These are phyloP conservation scores for Colletotrichum sp. DNA, from an alignment of 2,329 filamentous ascomycete species.

Conservation along the genomic window DNA sequence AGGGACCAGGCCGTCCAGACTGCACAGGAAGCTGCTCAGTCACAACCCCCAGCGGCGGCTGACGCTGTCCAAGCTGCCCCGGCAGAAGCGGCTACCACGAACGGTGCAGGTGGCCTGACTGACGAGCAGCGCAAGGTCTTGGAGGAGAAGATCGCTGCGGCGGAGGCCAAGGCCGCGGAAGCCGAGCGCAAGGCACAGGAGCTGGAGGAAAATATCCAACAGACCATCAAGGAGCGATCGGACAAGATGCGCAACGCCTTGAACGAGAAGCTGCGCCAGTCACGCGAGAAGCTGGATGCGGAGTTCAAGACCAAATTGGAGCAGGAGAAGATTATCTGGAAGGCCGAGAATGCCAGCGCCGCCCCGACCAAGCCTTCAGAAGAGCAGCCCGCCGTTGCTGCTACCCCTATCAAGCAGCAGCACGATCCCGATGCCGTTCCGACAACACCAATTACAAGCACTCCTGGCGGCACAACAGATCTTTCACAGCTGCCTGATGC, in stretches of 20 bases:
- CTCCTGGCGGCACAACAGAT: slow-evolving; percentile 35
- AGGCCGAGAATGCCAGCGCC: slow-evolving; percentile 52
- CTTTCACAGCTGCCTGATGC: slow-evolving; percentile 57
- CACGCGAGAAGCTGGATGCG: slow-evolving; percentile 51
- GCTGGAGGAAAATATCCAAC: slow-evolving; percentile 66
- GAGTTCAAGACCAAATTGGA: slow-evolving; percentile 63
- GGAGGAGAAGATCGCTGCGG: slow-evolving; percentile 61
- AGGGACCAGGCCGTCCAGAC: slow-evolving; percentile 63
- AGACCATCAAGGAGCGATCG: slow-evolving; percentile 67
- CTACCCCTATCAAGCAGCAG: slow-evolving; percentile 49
- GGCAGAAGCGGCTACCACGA: not conserved
- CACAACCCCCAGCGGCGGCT: slow-evolving; percentile 14
- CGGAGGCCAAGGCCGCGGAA: slow-evolving; percentile 67
- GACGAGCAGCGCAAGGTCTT: slow-evolving; percentile 66
- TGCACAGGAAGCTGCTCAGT: slow-evolving; percentile 29
- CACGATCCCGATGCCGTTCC: slow-evolving; percentile 31
- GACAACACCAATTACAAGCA: slow-evolving; percentile 39
- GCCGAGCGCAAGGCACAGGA: slow-evolving; percentile 68
- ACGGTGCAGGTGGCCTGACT: slow-evolving; percentile 40
- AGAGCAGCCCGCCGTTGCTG: slow-evolving; percentile 28
- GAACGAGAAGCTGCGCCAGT: slow-evolving; percentile 74
- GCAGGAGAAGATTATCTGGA: slow-evolving; percentile 68
- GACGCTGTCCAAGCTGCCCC: not conserved
- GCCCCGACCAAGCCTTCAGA: slow-evolving; percentile 23
- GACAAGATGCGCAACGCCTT: slow-evolving; percentile 73